Percentiles rank a stretch among this genome's conserved stretches.
Evolutionary conservation across 1,284 basidiomycete genomes (phyloP).

Genomic region (Tranzscheliella williamsii): DNA sequence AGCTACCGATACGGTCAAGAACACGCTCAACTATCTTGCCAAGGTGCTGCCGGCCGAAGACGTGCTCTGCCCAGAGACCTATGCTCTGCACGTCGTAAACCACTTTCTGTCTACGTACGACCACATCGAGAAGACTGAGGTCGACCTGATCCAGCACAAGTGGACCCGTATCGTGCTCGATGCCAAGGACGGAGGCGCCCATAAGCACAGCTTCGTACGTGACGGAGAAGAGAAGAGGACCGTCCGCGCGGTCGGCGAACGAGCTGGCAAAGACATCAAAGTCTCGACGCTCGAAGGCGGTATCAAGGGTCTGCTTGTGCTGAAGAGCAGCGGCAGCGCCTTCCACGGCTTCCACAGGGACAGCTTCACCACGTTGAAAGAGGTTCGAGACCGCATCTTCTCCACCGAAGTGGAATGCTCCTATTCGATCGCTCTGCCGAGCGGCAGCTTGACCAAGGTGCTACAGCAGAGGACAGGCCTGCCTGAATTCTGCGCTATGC

Average conservation of each 20-base stretch:
- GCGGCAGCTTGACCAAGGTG: slow-evolving; percentile 25
- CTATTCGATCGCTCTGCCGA: slow-evolving; percentile 34
- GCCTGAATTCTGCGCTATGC: slow-evolving; percentile 61
- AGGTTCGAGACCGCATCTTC: slow-evolving; percentile 56
- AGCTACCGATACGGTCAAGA: slow-evolving; percentile 72
- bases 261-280: slow-evolving; percentile 62
- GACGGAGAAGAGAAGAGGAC: slow-evolving; percentile 87
- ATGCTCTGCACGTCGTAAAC: slow-evolving; percentile 81
- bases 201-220: slow-evolving; percentile 80
- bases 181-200: slow-evolving; percentile 63
- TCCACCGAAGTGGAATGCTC: slow-evolving; percentile 54
- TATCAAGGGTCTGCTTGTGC: slow-evolving; percentile 65
- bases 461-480: slow-evolving; percentile 55
- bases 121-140: slow-evolving; percentile 72
- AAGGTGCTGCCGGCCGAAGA: slow-evolving; percentile 29
- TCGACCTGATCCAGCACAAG: slow-evolving; percentile 78
- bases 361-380: slow-evolving; percentile 79
- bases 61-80: slow-evolving; percentile 71
- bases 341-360: slow-evolving; percentile 83
- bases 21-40: slow-evolving; percentile 72
- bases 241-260: slow-evolving; percentile 68
- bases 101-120: slow-evolving; percentile 83
- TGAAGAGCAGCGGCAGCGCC: slow-evolving; percentile 85
- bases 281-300: slow-evolving; percentile 37
- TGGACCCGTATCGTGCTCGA: slow-evolving; percentile 78